Evolutionary conservation across 176 grass and related monocot species (phyloP), one percentile per base, ranked within the genome.

Genomic region (Phoenix dactylifera): DNA sequence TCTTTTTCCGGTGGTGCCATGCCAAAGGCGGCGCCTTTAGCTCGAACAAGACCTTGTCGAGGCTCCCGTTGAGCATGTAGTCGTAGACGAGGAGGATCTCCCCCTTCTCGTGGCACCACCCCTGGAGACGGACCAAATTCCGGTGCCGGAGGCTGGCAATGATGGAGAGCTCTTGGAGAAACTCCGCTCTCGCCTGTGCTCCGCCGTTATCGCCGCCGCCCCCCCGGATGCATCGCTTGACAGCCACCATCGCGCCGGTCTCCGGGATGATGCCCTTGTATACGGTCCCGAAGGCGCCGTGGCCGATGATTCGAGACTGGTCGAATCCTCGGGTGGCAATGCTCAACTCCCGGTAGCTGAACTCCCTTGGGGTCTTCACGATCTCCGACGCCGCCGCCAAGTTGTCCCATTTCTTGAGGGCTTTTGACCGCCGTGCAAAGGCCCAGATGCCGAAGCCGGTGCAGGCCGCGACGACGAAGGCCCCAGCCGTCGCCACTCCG

Each of bases 61-160:
- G 93, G 74, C 93, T 98, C 69, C 93, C 88, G 65, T 98, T 78
- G 62, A 89, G 70, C 93, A 98, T 98, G 81, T 89, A 98, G 82
- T 98, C 88, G 77, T 98, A 98, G 4, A 98, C 82, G 0, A 98
- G 74, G 18, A 98, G 67, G 61, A 98, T 89, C 70, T 98, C 88
- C 25, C 93, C 93, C 18, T 91, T 87, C 80, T 97, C 87, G 53
- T 85, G 74, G 76, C 93, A 92, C 93, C 93, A 98, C 0, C 93
- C 93, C 60, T 89, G 87, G 1, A 98, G 84, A 0, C 82, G 82
- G 23, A 98, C 81, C 2, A 98, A 89, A 66, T 93, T 98, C 56
- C 94, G 76, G 79, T 98, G 94, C 14, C 88, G 88, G n/a, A 98
- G 87, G 3, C 88, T 82, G 1, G 93, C 93, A 63, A 98, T 98